Conservation (phyloP, 2,329 filamentous ascomycete genomes). For the Helicocarpus griseus region DNA sequence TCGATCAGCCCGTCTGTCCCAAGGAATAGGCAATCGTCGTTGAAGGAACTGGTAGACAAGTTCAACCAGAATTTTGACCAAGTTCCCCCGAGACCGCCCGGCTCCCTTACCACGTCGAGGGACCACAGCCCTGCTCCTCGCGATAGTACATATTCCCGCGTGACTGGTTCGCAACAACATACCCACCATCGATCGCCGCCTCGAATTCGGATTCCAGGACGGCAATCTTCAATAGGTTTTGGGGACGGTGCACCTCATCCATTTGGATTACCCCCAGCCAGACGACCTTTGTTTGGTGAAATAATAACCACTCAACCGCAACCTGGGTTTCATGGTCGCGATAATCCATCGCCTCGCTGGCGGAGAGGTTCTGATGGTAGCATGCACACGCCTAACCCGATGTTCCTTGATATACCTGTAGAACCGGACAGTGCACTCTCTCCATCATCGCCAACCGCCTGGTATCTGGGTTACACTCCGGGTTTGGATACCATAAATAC, state of each 20-base stretch:
- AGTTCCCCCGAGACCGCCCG: constrained; percentile 32
- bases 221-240: neutral
- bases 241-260: neutral
- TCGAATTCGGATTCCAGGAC: neutral
- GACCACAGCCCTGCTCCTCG: constrained; percentile 27
- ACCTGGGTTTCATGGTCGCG: constrained; percentile 40
- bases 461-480: constrained; percentile 46
- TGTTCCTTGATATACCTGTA: constrained; percentile 29
- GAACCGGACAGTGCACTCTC: constrained; percentile 40
- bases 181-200: constrained; percentile 6
- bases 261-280: constrained; percentile 19
- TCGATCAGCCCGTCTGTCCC: constrained; percentile 4
- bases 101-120: constrained; percentile 25
- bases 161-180: constrained; percentile 18
- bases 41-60: constrained; percentile 69
- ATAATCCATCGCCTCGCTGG: constrained; percentile 46
- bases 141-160: constrained; percentile 18
- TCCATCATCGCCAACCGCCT: constrained; percentile 56
- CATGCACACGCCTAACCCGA: constrained; percentile 43
- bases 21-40: constrained; percentile 49
- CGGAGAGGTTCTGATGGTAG: constrained; percentile 65
- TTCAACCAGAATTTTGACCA: constrained; percentile 58
- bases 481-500: constrained; percentile 33
- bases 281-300: constrained; percentile 64
- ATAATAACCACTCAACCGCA: constrained; percentile 47